Conservation (phyloP, 1,139 yeast genomes). For the Candida labiduridarum region DNA sequence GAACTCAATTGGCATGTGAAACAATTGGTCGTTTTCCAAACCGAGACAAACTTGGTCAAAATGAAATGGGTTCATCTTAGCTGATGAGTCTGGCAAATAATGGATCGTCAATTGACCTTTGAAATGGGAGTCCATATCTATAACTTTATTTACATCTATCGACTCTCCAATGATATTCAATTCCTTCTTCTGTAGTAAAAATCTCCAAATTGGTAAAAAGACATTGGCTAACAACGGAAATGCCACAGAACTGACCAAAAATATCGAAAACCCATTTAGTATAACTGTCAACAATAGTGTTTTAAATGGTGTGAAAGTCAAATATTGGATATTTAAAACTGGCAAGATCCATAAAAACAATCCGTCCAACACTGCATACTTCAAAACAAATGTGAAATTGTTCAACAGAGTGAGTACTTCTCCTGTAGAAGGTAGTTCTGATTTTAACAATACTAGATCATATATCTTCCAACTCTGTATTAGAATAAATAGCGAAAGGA, state of each 20-base stretch:
- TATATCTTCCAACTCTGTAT: conserved; percentile 83
- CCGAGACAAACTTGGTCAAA: conserved; percentile 63
- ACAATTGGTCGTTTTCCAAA: conserved; percentile 16
- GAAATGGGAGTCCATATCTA: conserved; percentile 73
- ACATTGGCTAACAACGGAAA: conserved; percentile 38
- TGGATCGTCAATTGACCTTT: conserved; percentile 85
- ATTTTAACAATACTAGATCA: conserved; percentile 56
- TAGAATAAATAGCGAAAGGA: conserved; percentile 64
- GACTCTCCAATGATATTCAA: conserved; percentile 67
- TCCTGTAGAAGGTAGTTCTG: conserved; percentile 24
- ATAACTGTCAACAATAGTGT: conserved; percentile 46
- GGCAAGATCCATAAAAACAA: conserved; percentile 71
- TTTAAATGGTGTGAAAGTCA: conserved; percentile 58
- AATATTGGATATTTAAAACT: conserved; percentile 70
- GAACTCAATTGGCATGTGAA: conserved; percentile 71
- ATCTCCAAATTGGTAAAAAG: conserved; percentile 48
- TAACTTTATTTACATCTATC: conserved; percentile 40
- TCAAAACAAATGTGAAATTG: conserved; percentile 62
- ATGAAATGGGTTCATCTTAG: conserved; percentile 75
- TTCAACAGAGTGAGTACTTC: conserved; percentile 32
- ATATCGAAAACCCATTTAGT: conserved; percentile 40
- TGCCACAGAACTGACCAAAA: conserved; percentile 44
- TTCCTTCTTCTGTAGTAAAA: conserved; percentile 54
- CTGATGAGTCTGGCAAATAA: conserved; percentile 90
- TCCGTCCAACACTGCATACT: conserved; percentile 76